Base-by-base conservation (phyloP, 2,329 filamentous ascomycete species). In the Sclerotiophoma versabilis region DNA sequence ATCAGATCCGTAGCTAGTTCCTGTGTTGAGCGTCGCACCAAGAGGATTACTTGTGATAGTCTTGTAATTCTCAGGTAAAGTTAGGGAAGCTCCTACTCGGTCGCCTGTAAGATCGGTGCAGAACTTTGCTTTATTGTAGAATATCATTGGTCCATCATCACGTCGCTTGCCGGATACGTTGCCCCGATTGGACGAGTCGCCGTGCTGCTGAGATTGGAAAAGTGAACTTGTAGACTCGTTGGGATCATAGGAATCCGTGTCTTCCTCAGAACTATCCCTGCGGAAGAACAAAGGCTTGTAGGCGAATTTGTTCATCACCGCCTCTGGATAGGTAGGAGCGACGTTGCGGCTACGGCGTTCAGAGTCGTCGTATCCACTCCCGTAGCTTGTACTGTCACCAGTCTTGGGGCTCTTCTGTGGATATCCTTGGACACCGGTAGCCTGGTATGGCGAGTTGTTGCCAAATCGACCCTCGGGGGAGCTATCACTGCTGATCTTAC, bases 51-150 rank as follows among this genome's bases (percentile, higher is more conserved):
- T 64, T 0, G 69, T 68, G 8, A 75, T 55, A 12, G 62, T 57
- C 19, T 71, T 62, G 58, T 77, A 77, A 1, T 62, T 57, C 11
- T 62, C 57, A 2, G 65, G 57, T 23, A 61, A 57, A 8, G 61
- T 58, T 15, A 52, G 48, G 5, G 60, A 64, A 1, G 59, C 57
- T 5, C 64, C 65, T 8, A 57, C 51, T 19, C 63, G 78, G 63
- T 92, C 88, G 2, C 88, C 87, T 14, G 87, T 90, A 3, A 95
- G 76, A 70, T 96, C 92, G 1, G 87, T 92, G 71, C 87, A 95
- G 71, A 95, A 96, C 0, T 84, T 85, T 1, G 89, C 88, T 22
- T 89, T 90, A 56, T 84, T 91, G 71, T 93, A 96, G 68, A 93
- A 96, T 15, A 93, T 92, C 61, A 96, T 89, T 1, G 89, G 87